Base-by-base conservation (phyloP, 176 grass and related monocot genomes). In the Oryza coarctata region DNA sequence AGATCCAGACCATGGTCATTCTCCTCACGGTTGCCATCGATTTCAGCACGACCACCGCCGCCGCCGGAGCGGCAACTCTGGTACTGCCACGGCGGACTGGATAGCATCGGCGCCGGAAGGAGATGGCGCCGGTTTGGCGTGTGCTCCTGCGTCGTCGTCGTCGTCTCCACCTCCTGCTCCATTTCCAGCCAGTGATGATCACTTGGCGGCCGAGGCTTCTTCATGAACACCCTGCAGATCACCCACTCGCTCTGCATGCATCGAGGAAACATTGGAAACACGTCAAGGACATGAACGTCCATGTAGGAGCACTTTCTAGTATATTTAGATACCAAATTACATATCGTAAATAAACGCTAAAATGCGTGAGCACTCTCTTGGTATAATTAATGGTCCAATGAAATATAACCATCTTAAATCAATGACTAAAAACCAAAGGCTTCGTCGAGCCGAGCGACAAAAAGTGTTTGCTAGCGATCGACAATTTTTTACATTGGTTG, bases 201-300 rank as follows among this genome's bases (percentile, higher is more conserved):
- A 17, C 57, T 52, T 17, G 5, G 30, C 41, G 49, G 30, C 36
- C 75, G 30, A 52, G 49, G 30, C 36, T 80, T 75, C 71, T 79
- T 83, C 76, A 18, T 52, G 68, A 87, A 78, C 39, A 87, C 80
- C 36, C 70, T 87, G 80, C 84, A 90, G 18, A 87, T 83, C 12
- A 90, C 84, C 84, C 88, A 80, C 38, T 83, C 74, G 79, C 81
- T 79, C 49, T 20, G 17, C 6, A 20, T 90, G 33, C 74, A 69
- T 27, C 20, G 67, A 80, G 5, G 9, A 12, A 9, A 50, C 32
- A 30, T 13, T 6, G 11, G 17, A 47, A 9, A 82, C 32, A 31
- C 20, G 35, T 70, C 22, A 40, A 40, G 38, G n/a, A 55, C 1
- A 55, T 22, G 12, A 12, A 0, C 0, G 5, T 13, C 14, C 45